Conservation (phyloP, 1,284 basidiomycete species). For the Tilletia walkeri region DNA sequence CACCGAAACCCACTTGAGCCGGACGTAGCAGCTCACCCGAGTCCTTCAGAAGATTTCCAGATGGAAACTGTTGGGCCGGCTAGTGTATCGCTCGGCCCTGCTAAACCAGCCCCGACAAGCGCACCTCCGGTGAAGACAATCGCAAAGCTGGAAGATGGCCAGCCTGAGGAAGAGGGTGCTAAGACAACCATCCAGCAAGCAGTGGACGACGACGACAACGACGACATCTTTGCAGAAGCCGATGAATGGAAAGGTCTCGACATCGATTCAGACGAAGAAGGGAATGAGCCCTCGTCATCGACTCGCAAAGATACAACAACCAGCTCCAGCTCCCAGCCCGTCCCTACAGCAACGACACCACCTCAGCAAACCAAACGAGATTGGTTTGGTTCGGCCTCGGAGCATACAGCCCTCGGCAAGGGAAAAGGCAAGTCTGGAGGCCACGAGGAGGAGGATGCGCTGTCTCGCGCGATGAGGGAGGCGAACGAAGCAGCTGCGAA, state of each 20-base stretch:
- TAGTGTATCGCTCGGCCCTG: too few species aligned
- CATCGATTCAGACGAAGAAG: conserved; percentile 4
- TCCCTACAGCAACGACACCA: neutral
- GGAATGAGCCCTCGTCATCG: neutral
- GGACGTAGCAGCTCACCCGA: too few species aligned
- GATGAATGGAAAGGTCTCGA: conserved; percentile 7
- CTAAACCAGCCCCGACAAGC: too few species aligned
- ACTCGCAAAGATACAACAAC: neutral
- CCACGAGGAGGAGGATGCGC: conserved; percentile 5
- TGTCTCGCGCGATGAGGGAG: neutral
- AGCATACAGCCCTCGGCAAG: neutral
- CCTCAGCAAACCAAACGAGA: neutral
- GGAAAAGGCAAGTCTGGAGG: neutral
- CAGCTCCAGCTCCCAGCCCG: neutral
- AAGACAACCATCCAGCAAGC: too few species aligned
- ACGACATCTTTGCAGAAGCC: conserved; percentile 13
- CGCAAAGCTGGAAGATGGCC: neutral
- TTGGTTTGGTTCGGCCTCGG: neutral
- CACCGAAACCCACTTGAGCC: too few species aligned
- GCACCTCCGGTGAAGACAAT: neutral
- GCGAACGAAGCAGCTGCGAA: conserved; percentile 11
- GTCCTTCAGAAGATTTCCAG: too few species aligned
- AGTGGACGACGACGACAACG: conserved; percentile 7
- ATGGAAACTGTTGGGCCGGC: too few species aligned
- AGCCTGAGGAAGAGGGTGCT: neutral